Conservation (phyloP, 768 basidiomycete species). For the Macrolepiota dolichaula region DNA sequence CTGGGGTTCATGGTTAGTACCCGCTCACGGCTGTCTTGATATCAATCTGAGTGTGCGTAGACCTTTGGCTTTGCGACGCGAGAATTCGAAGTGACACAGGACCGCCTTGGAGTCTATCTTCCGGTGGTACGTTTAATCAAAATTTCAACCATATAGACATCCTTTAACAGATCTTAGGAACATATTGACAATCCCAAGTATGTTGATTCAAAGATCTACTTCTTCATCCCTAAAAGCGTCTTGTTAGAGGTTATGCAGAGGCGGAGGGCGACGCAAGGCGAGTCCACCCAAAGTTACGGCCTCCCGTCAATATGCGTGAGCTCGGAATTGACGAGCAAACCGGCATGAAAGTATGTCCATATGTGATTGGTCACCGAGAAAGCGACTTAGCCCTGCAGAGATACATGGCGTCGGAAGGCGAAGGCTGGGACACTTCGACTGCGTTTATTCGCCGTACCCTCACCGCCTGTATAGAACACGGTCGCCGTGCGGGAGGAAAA, state of each 20-base stretch:
- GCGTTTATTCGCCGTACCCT: slow-evolving; percentile 63
- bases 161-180: slow-evolving; percentile 34
- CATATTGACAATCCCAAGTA: slow-evolving; percentile 81
- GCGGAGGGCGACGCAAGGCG: slow-evolving; percentile 69
- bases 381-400: slow-evolving; percentile 39
- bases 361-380: not conserved
- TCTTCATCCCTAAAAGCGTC: not conserved
- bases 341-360: slow-evolving; percentile 66
- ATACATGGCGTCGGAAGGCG: slow-evolving; percentile 70
- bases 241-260: slow-evolving; percentile 58
- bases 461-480: slow-evolving; percentile 61
- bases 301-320: slow-evolving; percentile 69
- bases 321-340: slow-evolving; percentile 72
- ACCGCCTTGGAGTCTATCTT: slow-evolving; percentile 74
- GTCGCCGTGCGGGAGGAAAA: slow-evolving; percentile 52
- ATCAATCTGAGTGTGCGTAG: slow-evolving; percentile 22
- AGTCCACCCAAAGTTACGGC: slow-evolving; percentile 69
- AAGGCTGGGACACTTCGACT: slow-evolving; percentile 73
- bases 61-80: slow-evolving; percentile 62
- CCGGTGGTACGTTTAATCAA: slow-evolving; percentile 46
- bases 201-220: slow-evolving; percentile 3
- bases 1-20: slow-evolving; percentile 51
- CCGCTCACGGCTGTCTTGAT: not conserved
- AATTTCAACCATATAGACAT: not conserved
- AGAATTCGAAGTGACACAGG: slow-evolving; percentile 70